These are phyloP conservation scores for Alternaria triticina DNA, from an alignment of 2,329 filamentous ascomycete genomes.

Conservation along the genomic window DNA sequence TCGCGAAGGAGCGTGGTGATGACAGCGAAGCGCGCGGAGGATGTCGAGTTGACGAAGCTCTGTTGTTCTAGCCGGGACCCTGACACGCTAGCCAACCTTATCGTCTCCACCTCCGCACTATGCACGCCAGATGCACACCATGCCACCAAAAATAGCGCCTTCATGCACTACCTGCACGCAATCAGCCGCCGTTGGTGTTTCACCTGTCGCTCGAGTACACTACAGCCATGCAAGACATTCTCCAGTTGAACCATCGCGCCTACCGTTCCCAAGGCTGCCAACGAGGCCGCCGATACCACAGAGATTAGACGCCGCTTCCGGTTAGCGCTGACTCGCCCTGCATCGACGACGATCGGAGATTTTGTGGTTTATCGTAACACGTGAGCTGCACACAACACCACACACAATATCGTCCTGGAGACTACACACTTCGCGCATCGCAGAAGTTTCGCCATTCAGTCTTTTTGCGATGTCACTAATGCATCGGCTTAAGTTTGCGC, in stretches of 20 bases:
- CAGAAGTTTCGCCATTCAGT: accelerated
- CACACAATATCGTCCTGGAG: background rate
- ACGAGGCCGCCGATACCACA: background rate
- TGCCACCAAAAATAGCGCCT: constrained; percentile 26
- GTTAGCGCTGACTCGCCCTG: background rate
- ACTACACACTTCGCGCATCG: background rate
- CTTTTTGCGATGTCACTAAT: background rate
- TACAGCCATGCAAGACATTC: background rate
- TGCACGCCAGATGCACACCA: constrained; percentile 21
- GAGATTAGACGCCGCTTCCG: background rate
- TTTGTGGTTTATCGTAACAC: background rate
- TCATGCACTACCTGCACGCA: constrained; percentile 12
- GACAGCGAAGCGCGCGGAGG: constrained; percentile 12
- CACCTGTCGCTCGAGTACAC: constrained; percentile 7
- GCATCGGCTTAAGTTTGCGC: background rate
- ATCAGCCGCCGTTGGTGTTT: constrained; percentile 21
- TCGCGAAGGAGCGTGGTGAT: constrained; percentile 4
- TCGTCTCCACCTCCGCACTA: constrained; percentile 20
- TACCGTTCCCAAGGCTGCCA: background rate
- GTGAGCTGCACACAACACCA: background rate
- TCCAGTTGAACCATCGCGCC: background rate
- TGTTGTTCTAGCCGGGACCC: constrained; percentile 13
- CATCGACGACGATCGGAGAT: background rate
- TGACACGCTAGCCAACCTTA: constrained; percentile 18
- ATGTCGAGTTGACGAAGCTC: constrained; percentile 18